phyloP scores from a whole-genome alignment of 805 yeast genomes.

The Teunomyces aglyptinius region DNA sequence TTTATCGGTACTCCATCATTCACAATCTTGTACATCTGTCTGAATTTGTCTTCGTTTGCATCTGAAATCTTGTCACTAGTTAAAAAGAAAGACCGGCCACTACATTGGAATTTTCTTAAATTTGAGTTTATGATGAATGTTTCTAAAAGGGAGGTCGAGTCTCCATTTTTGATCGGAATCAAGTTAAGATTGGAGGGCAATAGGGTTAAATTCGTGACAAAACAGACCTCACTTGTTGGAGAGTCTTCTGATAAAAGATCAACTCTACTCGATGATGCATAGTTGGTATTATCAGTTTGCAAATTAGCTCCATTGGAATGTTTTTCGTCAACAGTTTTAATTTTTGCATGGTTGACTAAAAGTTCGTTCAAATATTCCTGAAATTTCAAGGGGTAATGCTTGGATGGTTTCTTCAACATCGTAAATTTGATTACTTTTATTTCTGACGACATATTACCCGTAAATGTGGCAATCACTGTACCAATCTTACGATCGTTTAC shows the following conservation, averaged over 20 bases:
- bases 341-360: constrained; percentile 61
- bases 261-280: background rate
- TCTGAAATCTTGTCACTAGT: constrained; percentile 65
- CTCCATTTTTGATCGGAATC: constrained; percentile 67
- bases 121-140: constrained; percentile 72
- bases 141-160: constrained; percentile 48
- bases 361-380: constrained; percentile 65
- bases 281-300: background rate
- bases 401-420: constrained; percentile 45
- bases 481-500: constrained; percentile 66
- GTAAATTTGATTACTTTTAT: constrained; percentile 59
- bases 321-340: constrained; percentile 48
- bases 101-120: constrained; percentile 73
- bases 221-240: constrained; percentile 38
- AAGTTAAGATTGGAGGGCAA: constrained; percentile 73
- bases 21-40: constrained; percentile 65
- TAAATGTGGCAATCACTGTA: constrained; percentile 72
- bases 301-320: background rate
- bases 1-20: constrained; percentile 48
- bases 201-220: constrained; percentile 79
- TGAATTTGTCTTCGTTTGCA: constrained; percentile 78
- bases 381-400: constrained; percentile 51
- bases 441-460: constrained; percentile 74
- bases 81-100: constrained; percentile 78
- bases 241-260: constrained; percentile 1